Evolutionary conservation across 352 stramenopile genomes (phyloP).

Genomic region (Globisporangium middletonii): DNA sequence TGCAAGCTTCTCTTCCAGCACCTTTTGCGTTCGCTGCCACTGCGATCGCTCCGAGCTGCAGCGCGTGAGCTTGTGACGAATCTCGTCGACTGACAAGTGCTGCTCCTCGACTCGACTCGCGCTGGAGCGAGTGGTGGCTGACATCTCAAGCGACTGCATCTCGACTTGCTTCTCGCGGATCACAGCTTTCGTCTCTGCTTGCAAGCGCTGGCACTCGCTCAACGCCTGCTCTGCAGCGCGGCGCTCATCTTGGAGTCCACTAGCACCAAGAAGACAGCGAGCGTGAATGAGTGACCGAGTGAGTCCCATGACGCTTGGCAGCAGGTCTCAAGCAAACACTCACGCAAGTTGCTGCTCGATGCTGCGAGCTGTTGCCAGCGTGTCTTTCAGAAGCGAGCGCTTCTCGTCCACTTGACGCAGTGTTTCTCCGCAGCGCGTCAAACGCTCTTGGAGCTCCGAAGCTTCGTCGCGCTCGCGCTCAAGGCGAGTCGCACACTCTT

Average conservation of each 20-base stretch:
- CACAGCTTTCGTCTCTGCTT: not conserved
- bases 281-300: not conserved
- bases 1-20: slow-evolving; percentile 5
- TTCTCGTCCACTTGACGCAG: not conserved
- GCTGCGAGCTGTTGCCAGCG: not conserved
- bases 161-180: not conserved
- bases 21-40: not conserved
- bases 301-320: not conserved
- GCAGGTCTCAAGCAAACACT: not conserved
- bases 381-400: not conserved
- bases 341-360: not conserved
- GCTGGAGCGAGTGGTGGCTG: not conserved
- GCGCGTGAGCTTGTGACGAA: not conserved
- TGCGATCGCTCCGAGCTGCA: not conserved
- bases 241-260: not conserved
- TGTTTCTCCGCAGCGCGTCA: not conserved
- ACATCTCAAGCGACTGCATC: not conserved
- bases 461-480: not conserved
- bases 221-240: not conserved
- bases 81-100: not conserved
- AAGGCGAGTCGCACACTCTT: not conserved
- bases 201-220: not conserved
- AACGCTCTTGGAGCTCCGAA: not conserved
- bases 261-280: not conserved
- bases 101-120: not conserved